A percentile compares a stretch with the other conserved stretches of the same genome.
Conservation (phyloP, 129 eudicot genomes). For the Escallonia herrerae region DNA sequence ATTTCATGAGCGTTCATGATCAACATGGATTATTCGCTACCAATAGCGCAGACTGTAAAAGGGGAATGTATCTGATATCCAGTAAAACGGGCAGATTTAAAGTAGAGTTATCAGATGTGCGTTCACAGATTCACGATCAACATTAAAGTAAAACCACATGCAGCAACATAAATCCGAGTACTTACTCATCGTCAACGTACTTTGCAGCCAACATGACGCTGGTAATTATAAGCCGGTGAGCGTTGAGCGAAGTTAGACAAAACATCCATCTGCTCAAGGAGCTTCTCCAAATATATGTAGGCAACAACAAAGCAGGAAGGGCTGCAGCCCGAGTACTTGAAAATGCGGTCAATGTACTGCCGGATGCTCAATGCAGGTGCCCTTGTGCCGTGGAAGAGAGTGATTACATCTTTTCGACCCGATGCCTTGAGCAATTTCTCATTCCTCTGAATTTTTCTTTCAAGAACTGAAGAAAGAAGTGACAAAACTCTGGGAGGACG, state of each 20-base stretch:
- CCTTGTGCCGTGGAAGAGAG: conserved; percentile 59
- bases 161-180: background rate
- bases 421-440: conserved; percentile 35
- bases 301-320: conserved; percentile 31
- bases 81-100: too few relatives aligned
- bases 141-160: too few relatives aligned
- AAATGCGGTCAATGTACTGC: conserved; percentile 62
- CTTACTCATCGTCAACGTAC: conserved; percentile 76
- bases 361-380: conserved; percentile 51
- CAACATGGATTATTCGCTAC: too few relatives aligned
- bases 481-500: conserved; percentile 31
- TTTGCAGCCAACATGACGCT: conserved; percentile 70
- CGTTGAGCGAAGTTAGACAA: conserved; percentile 56
- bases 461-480: conserved; percentile 35
- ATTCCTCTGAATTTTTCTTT: conserved; percentile 35
- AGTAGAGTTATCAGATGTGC: too few relatives aligned
- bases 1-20: too few relatives aligned
- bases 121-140: too few relatives aligned
- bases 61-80: too few relatives aligned
- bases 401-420: conserved; percentile 26
- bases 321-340: conserved; percentile 51
- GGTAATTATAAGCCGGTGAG: conserved; percentile 75
- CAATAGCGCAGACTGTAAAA: too few relatives aligned
- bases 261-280: conserved; percentile 33
- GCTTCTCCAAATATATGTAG: conserved; percentile 68